Evolutionary conservation across 2,329 filamentous ascomycete species (phyloP).

Genomic region (Aspergillus jensenii): DNA sequence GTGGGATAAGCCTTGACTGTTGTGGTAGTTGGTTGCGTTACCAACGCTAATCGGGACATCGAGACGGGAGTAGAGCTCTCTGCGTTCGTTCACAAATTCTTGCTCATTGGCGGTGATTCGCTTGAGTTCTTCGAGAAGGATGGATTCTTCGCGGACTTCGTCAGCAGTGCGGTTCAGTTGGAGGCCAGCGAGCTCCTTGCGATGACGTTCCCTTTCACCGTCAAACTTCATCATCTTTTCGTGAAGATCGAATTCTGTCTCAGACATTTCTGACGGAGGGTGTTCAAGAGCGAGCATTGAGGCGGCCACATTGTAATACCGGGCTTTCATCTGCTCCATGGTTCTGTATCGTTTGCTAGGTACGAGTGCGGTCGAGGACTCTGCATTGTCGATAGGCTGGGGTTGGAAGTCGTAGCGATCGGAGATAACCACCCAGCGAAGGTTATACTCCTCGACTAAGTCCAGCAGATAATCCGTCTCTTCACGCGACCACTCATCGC

Average conservation of each 20-base stretch:
- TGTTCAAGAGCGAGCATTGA: conserved; percentile 79
- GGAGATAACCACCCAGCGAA: conserved; percentile 88
- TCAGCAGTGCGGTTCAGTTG: conserved; percentile 78
- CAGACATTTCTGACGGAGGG: conserved; percentile 82
- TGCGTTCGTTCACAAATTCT: conserved; percentile 81
- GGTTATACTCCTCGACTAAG: conserved; percentile 73
- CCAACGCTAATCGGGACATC: conserved; percentile 73
- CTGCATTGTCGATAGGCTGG: conserved; percentile 22
- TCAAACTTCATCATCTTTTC: conserved; percentile 87
- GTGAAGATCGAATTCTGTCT: conserved; percentile 77
- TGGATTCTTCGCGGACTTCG: conserved; percentile 89
- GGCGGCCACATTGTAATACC: conserved; percentile 85
- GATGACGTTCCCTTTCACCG: conserved; percentile 70
- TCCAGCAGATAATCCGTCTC: conserved; percentile 91
- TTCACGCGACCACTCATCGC: conserved; percentile 79
- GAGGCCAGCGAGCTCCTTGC: conserved; percentile 82
- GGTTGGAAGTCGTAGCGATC: conserved; percentile 78
- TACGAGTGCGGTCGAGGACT: conserved; percentile 34
- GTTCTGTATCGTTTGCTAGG: conserved; percentile 56
- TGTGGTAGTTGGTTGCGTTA: conserved; percentile 75
- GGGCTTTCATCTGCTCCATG: conserved; percentile 86
- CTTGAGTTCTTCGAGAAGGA: conserved; percentile 83
- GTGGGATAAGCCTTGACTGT: conserved; percentile 74
- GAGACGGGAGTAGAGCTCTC: conserved; percentile 81
- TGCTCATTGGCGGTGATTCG: conserved; percentile 86